These are phyloP conservation scores for Rhodotorula sphaerocarpa DNA, from an alignment of 768 basidiomycete genomes.

Conservation along the genomic window DNA sequence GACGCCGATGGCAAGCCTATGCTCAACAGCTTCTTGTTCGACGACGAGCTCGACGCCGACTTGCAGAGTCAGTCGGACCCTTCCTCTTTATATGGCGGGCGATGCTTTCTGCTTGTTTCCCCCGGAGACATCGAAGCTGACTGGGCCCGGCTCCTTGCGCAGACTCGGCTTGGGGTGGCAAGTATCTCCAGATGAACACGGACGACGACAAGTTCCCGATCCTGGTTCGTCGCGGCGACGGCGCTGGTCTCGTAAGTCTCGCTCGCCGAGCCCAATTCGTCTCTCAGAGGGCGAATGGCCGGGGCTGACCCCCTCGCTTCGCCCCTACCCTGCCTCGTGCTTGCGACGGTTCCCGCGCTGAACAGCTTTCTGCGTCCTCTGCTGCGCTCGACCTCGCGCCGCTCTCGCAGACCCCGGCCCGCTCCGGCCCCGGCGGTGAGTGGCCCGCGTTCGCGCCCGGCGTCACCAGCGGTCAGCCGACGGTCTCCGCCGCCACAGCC, in stretches of 20 bases:
- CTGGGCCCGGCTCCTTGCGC: too few species aligned
- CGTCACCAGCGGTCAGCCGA: conserved; percentile 49
- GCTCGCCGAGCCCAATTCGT: too few species aligned
- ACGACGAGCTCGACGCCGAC: conserved; percentile 86
- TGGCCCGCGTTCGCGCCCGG: conserved; percentile 50
- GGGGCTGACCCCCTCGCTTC: background rate
- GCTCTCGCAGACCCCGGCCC: conserved; percentile 66
- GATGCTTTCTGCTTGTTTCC: too few species aligned
- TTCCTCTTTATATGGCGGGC: too few species aligned
- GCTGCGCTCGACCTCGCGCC: conserved; percentile 90
- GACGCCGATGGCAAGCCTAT: conserved; percentile 29
- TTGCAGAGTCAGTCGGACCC: conserved; percentile 61
- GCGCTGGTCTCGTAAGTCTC: background rate
- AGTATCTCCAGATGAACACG: conserved; percentile 55
- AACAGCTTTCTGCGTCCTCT: conserved; percentile 64
- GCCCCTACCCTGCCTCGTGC: background rate
- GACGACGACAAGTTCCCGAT: conserved; percentile 77
- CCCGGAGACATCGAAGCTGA: too few species aligned
- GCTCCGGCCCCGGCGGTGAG: conserved; percentile 40
- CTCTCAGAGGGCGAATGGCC: too few species aligned
- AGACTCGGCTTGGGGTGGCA: conserved; percentile 70
- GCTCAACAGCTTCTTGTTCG: conserved; percentile 59
- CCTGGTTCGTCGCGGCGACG: conserved; percentile 37
- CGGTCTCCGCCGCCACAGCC: conserved; percentile 15
- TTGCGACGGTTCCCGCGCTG: background rate